phyloP scores from a whole-genome alignment of 352 stramenopile species.

The Saprolegnia diclina region DNA sequence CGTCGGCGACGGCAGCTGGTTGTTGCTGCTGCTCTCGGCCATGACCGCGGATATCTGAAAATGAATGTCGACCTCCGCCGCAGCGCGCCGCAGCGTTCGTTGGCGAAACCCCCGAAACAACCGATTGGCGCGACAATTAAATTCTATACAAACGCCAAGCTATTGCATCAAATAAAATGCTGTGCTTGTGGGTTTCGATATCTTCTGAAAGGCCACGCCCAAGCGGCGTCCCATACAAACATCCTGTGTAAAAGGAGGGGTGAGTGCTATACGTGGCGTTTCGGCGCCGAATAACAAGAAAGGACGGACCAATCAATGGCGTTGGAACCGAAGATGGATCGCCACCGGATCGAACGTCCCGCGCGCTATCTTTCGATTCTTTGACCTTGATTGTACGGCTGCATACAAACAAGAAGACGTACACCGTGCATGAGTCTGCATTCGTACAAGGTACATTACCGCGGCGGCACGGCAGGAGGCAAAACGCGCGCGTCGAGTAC shows the following conservation, averaged over 20 bases:
- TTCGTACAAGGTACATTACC: neutral
- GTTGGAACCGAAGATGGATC: neutral
- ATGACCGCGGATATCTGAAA: neutral
- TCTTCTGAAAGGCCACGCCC: conserved; percentile 7
- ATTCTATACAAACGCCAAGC: neutral
- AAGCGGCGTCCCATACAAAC: neutral
- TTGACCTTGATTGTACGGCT: neutral
- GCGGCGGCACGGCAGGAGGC: neutral
- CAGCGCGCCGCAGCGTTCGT: no score
- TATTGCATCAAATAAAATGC: neutral
- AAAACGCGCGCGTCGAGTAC: neutral
- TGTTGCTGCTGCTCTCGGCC: conserved; percentile 4
- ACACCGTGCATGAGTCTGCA: no score
- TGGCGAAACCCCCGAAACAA: neutral
- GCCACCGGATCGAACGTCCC: neutral
- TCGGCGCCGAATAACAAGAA: no score
- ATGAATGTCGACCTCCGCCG: neutral
- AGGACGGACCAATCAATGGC: neutral
- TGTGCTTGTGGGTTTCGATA: neutral
- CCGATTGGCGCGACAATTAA: neutral
- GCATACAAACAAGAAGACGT: no score
- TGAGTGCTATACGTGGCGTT: no score
- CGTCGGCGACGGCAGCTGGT: neutral
- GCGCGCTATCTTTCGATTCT: conserved; percentile 6
- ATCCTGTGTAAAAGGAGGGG: no score